These are phyloP conservation scores for Cyberlindnera lachancei DNA, from an alignment of 805 yeast genomes.

Conservation along the genomic window DNA sequence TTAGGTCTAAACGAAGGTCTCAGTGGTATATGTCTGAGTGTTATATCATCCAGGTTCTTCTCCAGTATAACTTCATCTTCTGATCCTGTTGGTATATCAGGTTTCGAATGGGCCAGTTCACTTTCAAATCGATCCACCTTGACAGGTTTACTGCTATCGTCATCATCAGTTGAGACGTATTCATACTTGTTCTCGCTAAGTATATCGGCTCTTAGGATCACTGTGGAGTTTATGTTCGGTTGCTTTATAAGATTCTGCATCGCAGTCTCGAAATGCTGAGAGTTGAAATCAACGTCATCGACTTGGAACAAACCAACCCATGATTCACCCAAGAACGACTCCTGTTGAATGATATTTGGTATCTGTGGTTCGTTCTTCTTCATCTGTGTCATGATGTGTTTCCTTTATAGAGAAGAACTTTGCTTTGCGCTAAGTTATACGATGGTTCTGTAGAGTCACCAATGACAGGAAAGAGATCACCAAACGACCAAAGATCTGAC, in stretches of 20 bases:
- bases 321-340: constrained; percentile 44
- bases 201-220: constrained; percentile 82
- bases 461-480: too few relatives aligned
- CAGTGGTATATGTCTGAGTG: constrained; percentile 26
- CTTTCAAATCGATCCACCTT: constrained; percentile 18
- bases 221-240: constrained; percentile 89
- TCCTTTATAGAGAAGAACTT: not conserved
- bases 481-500: too few relatives aligned
- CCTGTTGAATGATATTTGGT: constrained; percentile 31
- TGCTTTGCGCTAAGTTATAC: too few relatives aligned
- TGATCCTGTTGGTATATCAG: constrained; percentile 25
- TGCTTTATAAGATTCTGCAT: constrained; percentile 73
- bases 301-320: constrained; percentile 61
- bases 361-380: constrained; percentile 18
- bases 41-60: constrained; percentile 34
- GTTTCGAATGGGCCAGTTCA: constrained; percentile 21
- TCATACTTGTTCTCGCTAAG: constrained; percentile 42
- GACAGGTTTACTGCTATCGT: too few relatives aligned
- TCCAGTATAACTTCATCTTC: constrained; percentile 20
- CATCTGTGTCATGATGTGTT: not conserved
- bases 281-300: constrained; percentile 39
- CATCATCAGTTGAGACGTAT: constrained; percentile 19
- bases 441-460: too few relatives aligned
- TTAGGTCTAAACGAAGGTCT: constrained; percentile 27
- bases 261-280: constrained; percentile 60